phyloP scores from a whole-genome alignment of 1,139 yeast genomes.

The Wickerhamiella pararugosa region DNA sequence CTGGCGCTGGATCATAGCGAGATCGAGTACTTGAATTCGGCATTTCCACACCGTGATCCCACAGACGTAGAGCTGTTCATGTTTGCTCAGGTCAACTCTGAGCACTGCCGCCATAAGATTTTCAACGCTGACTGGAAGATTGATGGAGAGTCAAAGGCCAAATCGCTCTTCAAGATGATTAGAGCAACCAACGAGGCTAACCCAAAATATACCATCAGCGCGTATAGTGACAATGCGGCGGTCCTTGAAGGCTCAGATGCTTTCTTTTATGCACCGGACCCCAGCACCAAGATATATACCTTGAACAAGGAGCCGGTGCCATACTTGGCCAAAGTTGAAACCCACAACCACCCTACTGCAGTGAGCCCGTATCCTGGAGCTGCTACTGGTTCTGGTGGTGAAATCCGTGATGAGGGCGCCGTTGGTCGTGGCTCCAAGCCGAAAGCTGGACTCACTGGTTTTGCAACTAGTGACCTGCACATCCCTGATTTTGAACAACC shows the following conservation, averaged over 20 bases:
- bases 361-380: constrained; percentile 99
- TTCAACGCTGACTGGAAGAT: constrained; percentile 98
- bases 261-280: constrained; percentile 69
- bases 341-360: constrained; percentile 98
- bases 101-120: constrained; percentile 98
- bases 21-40: constrained; percentile 64
- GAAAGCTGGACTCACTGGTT: constrained; percentile 92
- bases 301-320: constrained; percentile 67
- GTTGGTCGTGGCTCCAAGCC: constrained; percentile 97
- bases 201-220: constrained; percentile 77
- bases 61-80: constrained; percentile 96
- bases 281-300: constrained; percentile 55
- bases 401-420: constrained; percentile 99
- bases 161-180: constrained; percentile 84
- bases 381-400: constrained; percentile 99
- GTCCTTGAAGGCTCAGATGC: constrained; percentile 69
- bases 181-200: constrained; percentile 76
- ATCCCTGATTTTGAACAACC: constrained; percentile 83
- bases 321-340: constrained; percentile 88
- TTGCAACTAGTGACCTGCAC: constrained; percentile 75
- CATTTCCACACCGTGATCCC: constrained; percentile 86
- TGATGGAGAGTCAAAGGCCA: constrained; percentile 61
- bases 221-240: constrained; percentile 98
- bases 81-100: constrained; percentile 99
- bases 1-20: constrained; percentile 89